Evolutionary conservation across 306 rosid species (phyloP).

Genomic region (Quillaja saponaria): DNA sequence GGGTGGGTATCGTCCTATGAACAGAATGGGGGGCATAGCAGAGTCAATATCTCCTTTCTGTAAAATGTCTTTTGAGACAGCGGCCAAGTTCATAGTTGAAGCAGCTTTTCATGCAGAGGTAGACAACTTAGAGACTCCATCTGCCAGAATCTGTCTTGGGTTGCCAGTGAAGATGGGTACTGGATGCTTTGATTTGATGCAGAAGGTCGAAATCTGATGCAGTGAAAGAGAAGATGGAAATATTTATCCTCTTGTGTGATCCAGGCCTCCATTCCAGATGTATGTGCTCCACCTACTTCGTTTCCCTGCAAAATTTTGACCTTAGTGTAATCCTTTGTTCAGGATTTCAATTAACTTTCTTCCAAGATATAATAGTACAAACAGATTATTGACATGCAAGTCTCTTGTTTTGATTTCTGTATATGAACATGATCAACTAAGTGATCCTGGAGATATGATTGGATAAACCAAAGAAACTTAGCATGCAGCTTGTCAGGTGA

Average conservation of each 20-base stretch:
- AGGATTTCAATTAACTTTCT: neutral
- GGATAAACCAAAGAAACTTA: too few relatives aligned
- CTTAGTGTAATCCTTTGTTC: neutral
- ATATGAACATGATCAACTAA: too few relatives aligned
- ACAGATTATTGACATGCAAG: too few relatives aligned
- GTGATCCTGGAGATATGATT: too few relatives aligned
- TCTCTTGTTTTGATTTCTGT: too few relatives aligned
- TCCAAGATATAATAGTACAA: too few relatives aligned
- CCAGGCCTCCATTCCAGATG: neutral
- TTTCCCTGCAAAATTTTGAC: conserved; percentile 39
- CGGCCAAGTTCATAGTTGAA: conserved; percentile 52
- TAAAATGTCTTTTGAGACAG: conserved; percentile 57
- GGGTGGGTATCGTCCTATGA: conserved; percentile 57
- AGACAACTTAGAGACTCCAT: conserved; percentile 73
- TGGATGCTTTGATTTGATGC: conserved; percentile 76
- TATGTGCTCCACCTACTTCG: neutral
- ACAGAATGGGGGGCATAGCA: conserved; percentile 49
- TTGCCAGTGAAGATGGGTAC: conserved; percentile 85
- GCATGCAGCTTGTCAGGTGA: too few relatives aligned
- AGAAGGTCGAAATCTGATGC: conserved; percentile 51
- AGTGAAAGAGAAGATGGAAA: too few relatives aligned
- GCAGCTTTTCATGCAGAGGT: conserved; percentile 48
- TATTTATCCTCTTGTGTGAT: too few relatives aligned
- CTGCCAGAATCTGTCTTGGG: conserved; percentile 87
- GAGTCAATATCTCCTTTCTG: conserved; percentile 49